A percentile compares a stretch with the other conserved stretches of the same genome.
Conservation (phyloP, 768 basidiomycete genomes). For the Boletus barrowsii region DNA sequence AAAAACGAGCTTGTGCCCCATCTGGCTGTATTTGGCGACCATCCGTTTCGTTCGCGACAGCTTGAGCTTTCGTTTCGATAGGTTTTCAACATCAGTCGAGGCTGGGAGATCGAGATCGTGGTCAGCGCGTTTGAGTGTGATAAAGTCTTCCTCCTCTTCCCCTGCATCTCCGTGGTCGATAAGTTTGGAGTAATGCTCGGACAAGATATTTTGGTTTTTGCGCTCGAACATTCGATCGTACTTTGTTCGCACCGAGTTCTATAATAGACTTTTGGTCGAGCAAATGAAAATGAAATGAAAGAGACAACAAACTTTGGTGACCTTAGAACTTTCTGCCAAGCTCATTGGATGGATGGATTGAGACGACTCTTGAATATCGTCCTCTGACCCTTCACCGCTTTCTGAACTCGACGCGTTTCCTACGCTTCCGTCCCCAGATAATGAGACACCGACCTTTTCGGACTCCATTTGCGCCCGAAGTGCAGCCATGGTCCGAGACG, state of each 20-base stretch:
- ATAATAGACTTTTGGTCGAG: not conserved
- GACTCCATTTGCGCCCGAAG: slow-evolving; percentile 31
- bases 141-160: slow-evolving; percentile 74
- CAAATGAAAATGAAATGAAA: not conserved
- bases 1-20: slow-evolving; percentile 77
- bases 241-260: slow-evolving; percentile 72
- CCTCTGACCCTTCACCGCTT: slow-evolving; percentile 25
- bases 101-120: slow-evolving; percentile 71
- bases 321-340: slow-evolving; percentile 22
- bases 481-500: slow-evolving; percentile 44
- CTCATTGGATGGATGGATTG: not conserved
- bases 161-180: slow-evolving; percentile 60
- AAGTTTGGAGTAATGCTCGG: slow-evolving; percentile 86
- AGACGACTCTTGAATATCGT: slow-evolving; percentile 6
- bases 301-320: slow-evolving; percentile 39
- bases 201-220: slow-evolving; percentile 90
- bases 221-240: slow-evolving; percentile 98
- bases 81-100: slow-evolving; percentile 38
- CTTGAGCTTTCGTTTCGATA: slow-evolving; percentile 88
- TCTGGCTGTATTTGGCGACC: slow-evolving; percentile 55
- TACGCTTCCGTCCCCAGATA: slow-evolving; percentile 18
- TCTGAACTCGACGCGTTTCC: slow-evolving; percentile 20
- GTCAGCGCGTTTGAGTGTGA: slow-evolving; percentile 88
- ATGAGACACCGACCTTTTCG: slow-evolving; percentile 12
- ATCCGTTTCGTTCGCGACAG: slow-evolving; percentile 71